Conservation (phyloP, 2,329 filamentous ascomycete genomes). For the Penicillium sp. region DNA sequence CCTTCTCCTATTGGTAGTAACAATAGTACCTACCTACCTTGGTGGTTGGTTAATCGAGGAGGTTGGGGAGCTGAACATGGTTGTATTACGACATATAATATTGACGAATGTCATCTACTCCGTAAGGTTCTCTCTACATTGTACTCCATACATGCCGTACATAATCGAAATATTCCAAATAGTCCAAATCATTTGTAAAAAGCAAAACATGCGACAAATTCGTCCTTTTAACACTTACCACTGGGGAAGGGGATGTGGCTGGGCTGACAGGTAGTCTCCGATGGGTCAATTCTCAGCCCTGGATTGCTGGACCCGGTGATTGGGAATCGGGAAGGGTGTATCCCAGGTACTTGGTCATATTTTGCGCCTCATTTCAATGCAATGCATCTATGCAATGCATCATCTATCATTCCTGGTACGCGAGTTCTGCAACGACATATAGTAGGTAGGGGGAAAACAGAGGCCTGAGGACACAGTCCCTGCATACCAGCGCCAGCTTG, state of each 20-base stretch:
- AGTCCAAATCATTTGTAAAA: background rate
- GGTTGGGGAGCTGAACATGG: slow-evolving; percentile 1
- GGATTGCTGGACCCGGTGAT: background rate
- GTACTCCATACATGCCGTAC: background rate
- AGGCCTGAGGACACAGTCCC: slow-evolving; percentile 11
- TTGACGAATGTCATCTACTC: background rate
- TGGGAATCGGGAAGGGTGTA: background rate
- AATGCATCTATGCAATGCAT: slow-evolving; percentile 1
- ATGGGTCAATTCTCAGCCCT: slow-evolving; percentile 7
- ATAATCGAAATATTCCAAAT: slow-evolving; percentile 6
- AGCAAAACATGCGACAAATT: slow-evolving; percentile 15
- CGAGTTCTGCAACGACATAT: background rate
- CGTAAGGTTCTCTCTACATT: background rate
- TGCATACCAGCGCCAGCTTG: slow-evolving; percentile 19
- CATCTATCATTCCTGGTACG: slow-evolving; percentile 5
- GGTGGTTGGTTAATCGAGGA: background rate
- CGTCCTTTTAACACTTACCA: slow-evolving; percentile 7
- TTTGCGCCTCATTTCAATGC: slow-evolving; percentile 7
- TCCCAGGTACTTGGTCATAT: slow-evolving; percentile 9
- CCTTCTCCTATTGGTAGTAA: background rate
- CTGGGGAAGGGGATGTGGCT: slow-evolving; percentile 1
- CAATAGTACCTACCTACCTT: background rate
- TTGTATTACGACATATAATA: slow-evolving; percentile 4
- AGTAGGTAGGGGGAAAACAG: background rate
- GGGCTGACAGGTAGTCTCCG: slow-evolving; percentile 10